Percentiles rank a stretch among this genome's conserved stretches.
Conservation (phyloP, 192 early-diverging fungal species). For the Allomyces javanicus region DNA sequence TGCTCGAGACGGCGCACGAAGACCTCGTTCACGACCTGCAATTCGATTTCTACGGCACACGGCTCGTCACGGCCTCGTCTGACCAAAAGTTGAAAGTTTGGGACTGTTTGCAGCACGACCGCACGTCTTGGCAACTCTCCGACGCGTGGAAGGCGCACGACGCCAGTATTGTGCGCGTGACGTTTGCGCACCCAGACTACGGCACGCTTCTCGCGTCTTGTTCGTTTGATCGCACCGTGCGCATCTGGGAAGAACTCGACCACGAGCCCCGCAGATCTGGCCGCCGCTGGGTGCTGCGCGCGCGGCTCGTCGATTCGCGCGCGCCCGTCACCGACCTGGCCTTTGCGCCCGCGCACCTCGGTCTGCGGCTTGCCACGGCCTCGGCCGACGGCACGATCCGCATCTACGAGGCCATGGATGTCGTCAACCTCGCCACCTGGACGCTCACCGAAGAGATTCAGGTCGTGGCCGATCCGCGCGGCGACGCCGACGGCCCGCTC, state of each 20-base stretch:
- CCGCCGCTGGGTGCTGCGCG: background rate
- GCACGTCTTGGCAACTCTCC: constrained; percentile 50
- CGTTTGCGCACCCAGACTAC: constrained; percentile 95
- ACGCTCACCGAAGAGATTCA: constrained; percentile 44
- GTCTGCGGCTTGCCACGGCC: constrained; percentile 27
- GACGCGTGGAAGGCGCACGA: constrained; percentile 78
- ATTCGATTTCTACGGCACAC: constrained; percentile 83
- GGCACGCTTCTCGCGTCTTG: constrained; percentile 77
- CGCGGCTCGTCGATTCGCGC: background rate
- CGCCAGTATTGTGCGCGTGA: constrained; percentile 58
- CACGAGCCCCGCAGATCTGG: constrained; percentile 14
- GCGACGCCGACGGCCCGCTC: constrained; percentile 56
- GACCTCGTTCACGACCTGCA: constrained; percentile 85
- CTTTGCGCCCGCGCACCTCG: constrained; percentile 4
- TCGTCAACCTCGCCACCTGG: constrained; percentile 57
- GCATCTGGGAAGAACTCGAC: constrained; percentile 80
- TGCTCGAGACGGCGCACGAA: constrained; percentile 54
- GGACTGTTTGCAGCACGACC: constrained; percentile 47
- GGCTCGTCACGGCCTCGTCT: constrained; percentile 75
- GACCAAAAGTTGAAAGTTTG: constrained; percentile 89
- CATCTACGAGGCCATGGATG: constrained; percentile 73
- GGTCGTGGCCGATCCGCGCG: constrained; percentile 23
- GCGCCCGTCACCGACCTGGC: constrained; percentile 2
- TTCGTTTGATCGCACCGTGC: constrained; percentile 75
- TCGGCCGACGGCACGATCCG: constrained; percentile 64